Percentiles rank a stretch among this genome's conserved stretches.
These are phyloP conservation scores for Lactuca saligna DNA, from an alignment of 129 eudicot species.

Conservation along the genomic window DNA sequence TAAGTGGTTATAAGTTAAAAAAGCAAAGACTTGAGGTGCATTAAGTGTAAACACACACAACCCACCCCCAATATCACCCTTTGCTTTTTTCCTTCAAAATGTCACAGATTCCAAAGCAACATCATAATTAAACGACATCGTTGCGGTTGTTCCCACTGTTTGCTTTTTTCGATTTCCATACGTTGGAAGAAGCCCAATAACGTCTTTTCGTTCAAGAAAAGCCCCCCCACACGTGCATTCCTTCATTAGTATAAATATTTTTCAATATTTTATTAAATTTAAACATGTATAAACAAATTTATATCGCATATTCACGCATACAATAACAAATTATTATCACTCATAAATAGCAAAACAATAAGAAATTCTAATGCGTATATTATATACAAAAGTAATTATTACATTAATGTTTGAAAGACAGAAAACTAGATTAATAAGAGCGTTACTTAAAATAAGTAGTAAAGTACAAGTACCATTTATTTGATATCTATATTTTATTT, in stretches of 20 bases:
- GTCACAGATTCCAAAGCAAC: conserved; percentile 18
- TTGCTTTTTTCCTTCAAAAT: conserved; percentile 17
- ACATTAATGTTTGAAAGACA: neutral
- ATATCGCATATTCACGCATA: neutral
- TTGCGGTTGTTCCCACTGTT: conserved; percentile 16
- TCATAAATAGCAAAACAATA: too few relatives aligned
- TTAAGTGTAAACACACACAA: conserved; percentile 29
- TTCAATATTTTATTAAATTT: neutral
- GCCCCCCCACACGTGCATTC: conserved; percentile 50
- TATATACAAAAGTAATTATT: neutral
- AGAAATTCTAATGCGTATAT: neutral
- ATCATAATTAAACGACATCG: conserved; percentile 36
- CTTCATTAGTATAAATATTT: neutral
- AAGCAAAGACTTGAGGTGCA: conserved; percentile 19
- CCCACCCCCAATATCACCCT: conserved; percentile 8
- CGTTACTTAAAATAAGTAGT: too few relatives aligned
- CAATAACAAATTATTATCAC: too few relatives aligned
- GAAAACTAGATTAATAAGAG: neutral
- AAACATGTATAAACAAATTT: neutral
- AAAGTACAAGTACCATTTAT: neutral
- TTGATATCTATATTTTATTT: too few relatives aligned
- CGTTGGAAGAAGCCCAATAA: conserved; percentile 32
- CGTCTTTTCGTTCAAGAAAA: conserved; percentile 32
- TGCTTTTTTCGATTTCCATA: conserved; percentile 34
- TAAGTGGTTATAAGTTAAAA: conserved; percentile 11